A percentile compares a stretch with the other conserved stretches of the same genome.
Conservation (phyloP, 306 rosid species). For the Acacia melanoxylon region DNA sequence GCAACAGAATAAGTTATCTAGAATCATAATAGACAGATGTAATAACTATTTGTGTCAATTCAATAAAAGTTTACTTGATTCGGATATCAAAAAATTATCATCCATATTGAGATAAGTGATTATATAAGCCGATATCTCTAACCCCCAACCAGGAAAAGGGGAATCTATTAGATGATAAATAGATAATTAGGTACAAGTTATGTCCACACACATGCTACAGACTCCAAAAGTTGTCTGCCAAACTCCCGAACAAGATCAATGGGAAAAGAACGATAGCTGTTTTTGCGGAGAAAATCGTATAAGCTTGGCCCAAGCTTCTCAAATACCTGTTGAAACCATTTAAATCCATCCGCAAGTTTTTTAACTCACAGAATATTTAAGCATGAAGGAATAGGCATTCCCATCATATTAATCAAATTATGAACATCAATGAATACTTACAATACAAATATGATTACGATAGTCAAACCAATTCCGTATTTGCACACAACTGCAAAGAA, state of each 20-base stretch:
- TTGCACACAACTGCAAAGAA: conserved; percentile 96
- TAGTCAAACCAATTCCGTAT: conserved; percentile 95
- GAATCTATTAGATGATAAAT: conserved; percentile 23
- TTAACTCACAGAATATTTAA: conserved; percentile 75
- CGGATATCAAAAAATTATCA: conserved; percentile 12
- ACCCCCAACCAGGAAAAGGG: conserved; percentile 23
- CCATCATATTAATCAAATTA: conserved; percentile 61
- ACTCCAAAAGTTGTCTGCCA: conserved; percentile 93
- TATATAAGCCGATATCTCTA: conserved; percentile 27
- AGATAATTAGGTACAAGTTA: conserved; percentile 62
- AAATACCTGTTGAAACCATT: conserved; percentile 88
- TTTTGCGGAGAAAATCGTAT: conserved; percentile 92
- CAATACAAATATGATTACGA: conserved; percentile 89
- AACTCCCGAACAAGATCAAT: conserved; percentile 92
- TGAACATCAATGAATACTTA: conserved; percentile 73
- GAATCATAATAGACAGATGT: conserved; percentile 10
- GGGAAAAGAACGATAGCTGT: conserved; percentile 88
- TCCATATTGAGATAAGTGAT: conserved; percentile 7
- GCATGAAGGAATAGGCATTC: conserved; percentile 55
- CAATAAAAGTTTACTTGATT: conserved; percentile 9
- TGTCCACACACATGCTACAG: conserved; percentile 95
- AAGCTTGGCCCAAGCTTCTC: conserved; percentile 97
- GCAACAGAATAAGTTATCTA: conserved; percentile 18
- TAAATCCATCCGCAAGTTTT: conserved; percentile 81
- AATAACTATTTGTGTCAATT: conserved; percentile 11